Evolutionary conservation across 2,329 filamentous ascomycete genomes (phyloP).

Genomic region (Nigrospora oryzae): DNA sequence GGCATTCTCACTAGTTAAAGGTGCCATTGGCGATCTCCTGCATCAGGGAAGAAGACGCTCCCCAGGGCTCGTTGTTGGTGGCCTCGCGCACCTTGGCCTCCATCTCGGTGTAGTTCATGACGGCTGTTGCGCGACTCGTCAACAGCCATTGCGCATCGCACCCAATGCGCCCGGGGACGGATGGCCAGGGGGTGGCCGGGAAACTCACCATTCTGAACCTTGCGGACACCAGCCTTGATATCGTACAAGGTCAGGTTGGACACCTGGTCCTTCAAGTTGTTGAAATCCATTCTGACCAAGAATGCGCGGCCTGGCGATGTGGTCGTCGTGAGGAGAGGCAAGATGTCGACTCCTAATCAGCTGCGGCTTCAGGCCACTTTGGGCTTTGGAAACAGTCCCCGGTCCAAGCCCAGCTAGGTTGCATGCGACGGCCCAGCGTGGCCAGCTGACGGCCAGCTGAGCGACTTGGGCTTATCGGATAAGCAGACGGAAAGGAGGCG

Average conservation of each 20-base stretch:
- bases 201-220: slow-evolving; percentile 85
- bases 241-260: slow-evolving; percentile 91
- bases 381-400: neutral
- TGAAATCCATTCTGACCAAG: slow-evolving; percentile 63
- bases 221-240: slow-evolving; percentile 87
- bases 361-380: slow-evolving; percentile 1
- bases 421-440: too few relatives aligned
- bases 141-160: neutral
- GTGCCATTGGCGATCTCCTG: slow-evolving; percentile 97
- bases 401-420: too few relatives aligned
- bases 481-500: too few relatives aligned
- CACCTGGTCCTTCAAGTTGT: slow-evolving; percentile 76
- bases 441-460: too few relatives aligned
- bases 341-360: neutral
- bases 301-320: neutral
- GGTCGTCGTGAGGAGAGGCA: neutral
- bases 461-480: too few relatives aligned
- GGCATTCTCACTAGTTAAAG: slow-evolving; percentile 79
- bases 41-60: slow-evolving; percentile 75
- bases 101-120: slow-evolving; percentile 98
- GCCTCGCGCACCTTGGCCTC: slow-evolving; percentile 86
- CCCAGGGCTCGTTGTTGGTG: slow-evolving; percentile 99
- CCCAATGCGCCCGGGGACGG: neutral
- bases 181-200: neutral
- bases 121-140: slow-evolving; percentile 45